A percentile compares a stretch with the other conserved stretches of the same genome.
Evolutionary conservation across 2,329 filamentous ascomycete species (phyloP).

Genomic region (Apiospora hydei): DNA sequence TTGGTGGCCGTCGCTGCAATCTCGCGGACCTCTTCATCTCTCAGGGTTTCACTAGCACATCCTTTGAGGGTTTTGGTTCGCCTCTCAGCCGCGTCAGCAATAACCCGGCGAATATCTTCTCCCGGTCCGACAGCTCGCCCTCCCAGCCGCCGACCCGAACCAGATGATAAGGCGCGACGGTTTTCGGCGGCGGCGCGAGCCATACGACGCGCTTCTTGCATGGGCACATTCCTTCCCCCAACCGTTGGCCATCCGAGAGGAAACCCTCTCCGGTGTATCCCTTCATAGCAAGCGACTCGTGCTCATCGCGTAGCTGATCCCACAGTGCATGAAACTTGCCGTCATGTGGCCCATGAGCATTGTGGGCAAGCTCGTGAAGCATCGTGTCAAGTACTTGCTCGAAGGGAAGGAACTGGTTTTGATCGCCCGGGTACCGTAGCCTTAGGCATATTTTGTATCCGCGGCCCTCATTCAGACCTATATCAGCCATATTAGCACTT

Average conservation of each 20-base stretch:
- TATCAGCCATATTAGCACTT: not conserved
- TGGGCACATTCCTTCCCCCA: slow-evolving; percentile 71
- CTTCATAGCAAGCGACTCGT: slow-evolving; percentile 76
- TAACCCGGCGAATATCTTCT: slow-evolving; percentile 74
- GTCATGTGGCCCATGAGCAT: slow-evolving; percentile 83
- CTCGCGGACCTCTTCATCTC: slow-evolving; percentile 70
- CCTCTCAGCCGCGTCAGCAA: slow-evolving; percentile 74
- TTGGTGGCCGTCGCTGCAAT: slow-evolving; percentile 69
- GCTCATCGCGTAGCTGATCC: slow-evolving; percentile 88
- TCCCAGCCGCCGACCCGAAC: slow-evolving; percentile 76
- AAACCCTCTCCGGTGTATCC: slow-evolving; percentile 94
- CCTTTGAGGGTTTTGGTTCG: slow-evolving; percentile 72
- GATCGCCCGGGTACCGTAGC: slow-evolving; percentile 77
- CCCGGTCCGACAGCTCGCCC: slow-evolving; percentile 62
- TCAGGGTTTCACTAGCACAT: slow-evolving; percentile 76
- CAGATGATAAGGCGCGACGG: slow-evolving; percentile 62
- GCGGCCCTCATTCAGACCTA: slow-evolving; percentile 77
- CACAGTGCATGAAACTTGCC: slow-evolving; percentile 83
- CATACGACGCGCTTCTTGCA: slow-evolving; percentile 76
- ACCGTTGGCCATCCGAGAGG: slow-evolving; percentile 73
- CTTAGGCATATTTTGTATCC: slow-evolving; percentile 84
- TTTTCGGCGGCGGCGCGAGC: slow-evolving; percentile 79
- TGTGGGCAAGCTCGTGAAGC: slow-evolving; percentile 94
- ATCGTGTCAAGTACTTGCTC: slow-evolving; percentile 89
- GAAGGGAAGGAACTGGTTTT: slow-evolving; percentile 77